Base-by-base conservation (phyloP, 2,329 filamentous ascomycete genomes). In the Lecanoromycetidae sp. region DNA sequence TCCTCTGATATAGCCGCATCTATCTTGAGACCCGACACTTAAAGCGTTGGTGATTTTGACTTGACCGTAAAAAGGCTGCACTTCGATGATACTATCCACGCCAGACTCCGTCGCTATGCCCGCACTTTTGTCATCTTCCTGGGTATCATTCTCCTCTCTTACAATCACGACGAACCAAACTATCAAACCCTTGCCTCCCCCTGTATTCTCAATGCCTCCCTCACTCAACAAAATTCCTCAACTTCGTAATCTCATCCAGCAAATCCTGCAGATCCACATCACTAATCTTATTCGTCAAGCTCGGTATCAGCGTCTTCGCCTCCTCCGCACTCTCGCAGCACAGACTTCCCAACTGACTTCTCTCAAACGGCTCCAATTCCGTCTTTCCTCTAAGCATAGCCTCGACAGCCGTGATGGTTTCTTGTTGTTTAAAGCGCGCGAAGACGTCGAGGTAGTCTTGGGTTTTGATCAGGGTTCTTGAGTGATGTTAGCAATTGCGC, bases 251-350 rank as follows among this genome's bases (percentile, higher is more conserved):
- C 69, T 98, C 87, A 60, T 94, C 82, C 49, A 98, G 74, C 49
- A 96, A 71, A 53, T 87, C 82, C 65, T 94, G 82, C 54, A 98
- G 68, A 56, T 94, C 86, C 29, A 87, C 84, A 62, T 96, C 90
- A 52, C 76, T 76, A 60, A 96, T 93, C 69, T 98, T 98, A 65
- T 87, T 81, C 57, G 80, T 75, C 42, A 98, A 65, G 56, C 76
- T 94, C 1, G 91, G 93, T 53, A 98, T 94, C 49, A 98, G 74
- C 7, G 87, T 94, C 69, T 94, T 95, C 51, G 91, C 91, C 68
- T 98, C 93, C 61, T 98, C 91, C 49, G 87, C 83, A 36, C 80
- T 83, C 58, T 94, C 88, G 62, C 88, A 94, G 66, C 87, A 94
- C 32, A 98, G 72, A 26, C 86, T 94, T 27, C 87, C 88, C 54